Conservation (phyloP, 148 eudicot genomes). For the Fagopyrum esculentum region DNA sequence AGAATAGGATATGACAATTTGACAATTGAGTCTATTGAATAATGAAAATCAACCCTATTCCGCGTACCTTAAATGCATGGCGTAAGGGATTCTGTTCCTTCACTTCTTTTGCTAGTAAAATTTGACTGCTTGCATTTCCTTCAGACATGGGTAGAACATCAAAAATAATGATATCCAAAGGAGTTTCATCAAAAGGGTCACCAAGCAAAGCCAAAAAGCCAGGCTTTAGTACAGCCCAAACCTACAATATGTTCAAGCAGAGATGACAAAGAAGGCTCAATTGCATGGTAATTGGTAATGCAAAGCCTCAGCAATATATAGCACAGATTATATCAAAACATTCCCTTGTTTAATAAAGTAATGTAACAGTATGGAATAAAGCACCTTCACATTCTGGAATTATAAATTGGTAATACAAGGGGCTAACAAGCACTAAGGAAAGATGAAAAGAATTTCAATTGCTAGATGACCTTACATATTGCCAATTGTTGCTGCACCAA, state of each 20-base stretch:
- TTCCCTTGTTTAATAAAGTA: too few relatives aligned
- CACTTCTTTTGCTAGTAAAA: slow-evolving; percentile 81
- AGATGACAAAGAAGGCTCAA: neutral
- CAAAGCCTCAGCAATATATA: too few relatives aligned
- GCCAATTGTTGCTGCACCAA: slow-evolving; percentile 87
- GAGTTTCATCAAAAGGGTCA: slow-evolving; percentile 39
- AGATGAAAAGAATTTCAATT: neutral
- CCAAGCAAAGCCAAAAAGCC: slow-evolving; percentile 39
- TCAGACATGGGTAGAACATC: slow-evolving; percentile 64
- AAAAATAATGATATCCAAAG: slow-evolving; percentile 42
- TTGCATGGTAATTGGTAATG: neutral
- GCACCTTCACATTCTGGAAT: neutral
- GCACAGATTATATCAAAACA: too few relatives aligned
- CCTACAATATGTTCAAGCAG: slow-evolving; percentile 35
- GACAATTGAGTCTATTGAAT: neutral
- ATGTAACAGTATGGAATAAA: neutral
- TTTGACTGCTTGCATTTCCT: slow-evolving; percentile 73
- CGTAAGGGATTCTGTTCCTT: slow-evolving; percentile 88
- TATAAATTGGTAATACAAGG: too few relatives aligned
- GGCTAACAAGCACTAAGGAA: neutral
- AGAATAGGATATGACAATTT: neutral
- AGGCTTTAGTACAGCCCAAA: slow-evolving; percentile 68
- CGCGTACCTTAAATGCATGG: slow-evolving; percentile 73
- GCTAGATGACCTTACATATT: slow-evolving; percentile 48
- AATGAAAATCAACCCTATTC: neutral